Evolutionary conservation across 2,329 filamentous ascomycete species (phyloP).

Genomic region (Cephalotrichum gorgonifer): DNA sequence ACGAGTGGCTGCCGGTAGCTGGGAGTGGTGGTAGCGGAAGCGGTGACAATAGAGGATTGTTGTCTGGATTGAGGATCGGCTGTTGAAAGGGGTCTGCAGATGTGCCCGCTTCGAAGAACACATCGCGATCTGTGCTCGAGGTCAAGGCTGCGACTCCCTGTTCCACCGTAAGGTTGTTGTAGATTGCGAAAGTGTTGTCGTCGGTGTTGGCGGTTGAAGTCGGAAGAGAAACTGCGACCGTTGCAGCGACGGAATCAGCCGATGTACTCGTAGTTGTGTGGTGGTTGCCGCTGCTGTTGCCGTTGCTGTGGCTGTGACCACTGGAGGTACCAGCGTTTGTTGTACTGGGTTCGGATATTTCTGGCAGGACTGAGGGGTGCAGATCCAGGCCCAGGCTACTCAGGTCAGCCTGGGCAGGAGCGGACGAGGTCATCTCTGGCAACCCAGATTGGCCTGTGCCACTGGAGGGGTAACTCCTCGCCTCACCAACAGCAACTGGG

Average conservation of each 20-base stretch:
- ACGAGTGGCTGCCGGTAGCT: not conserved
- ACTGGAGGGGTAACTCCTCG: constrained; percentile 34
- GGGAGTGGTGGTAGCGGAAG: too few relatives aligned
- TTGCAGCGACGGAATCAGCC: constrained; percentile 7
- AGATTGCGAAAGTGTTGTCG: not conserved
- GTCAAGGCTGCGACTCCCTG: not conserved
- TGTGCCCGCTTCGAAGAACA: constrained; percentile 7
- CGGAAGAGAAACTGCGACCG: not conserved
- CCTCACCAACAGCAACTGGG: constrained; percentile 15
- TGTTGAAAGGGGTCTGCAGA: not conserved
- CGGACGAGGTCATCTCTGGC: constrained; percentile 53
- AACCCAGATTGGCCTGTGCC: constrained; percentile 14
- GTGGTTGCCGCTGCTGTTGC: constrained; percentile 7
- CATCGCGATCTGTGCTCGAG: constrained; percentile 7
- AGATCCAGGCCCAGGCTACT: constrained; percentile 1
- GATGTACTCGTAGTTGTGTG: constrained; percentile 7
- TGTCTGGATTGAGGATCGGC: not conserved
- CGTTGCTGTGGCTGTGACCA: constrained; percentile 12
- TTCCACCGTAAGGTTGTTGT: not conserved
- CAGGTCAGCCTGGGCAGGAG: constrained; percentile 18
- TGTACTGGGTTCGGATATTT: constrained; percentile 7
- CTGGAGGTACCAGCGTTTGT: constrained; percentile 6
- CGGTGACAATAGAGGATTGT: not conserved
- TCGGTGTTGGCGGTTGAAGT: not conserved
- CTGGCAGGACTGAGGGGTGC: constrained; percentile 1